Evolutionary conservation across 2,329 filamentous ascomycete genomes (phyloP).

Genomic region (Metarhizium guizhouense): DNA sequence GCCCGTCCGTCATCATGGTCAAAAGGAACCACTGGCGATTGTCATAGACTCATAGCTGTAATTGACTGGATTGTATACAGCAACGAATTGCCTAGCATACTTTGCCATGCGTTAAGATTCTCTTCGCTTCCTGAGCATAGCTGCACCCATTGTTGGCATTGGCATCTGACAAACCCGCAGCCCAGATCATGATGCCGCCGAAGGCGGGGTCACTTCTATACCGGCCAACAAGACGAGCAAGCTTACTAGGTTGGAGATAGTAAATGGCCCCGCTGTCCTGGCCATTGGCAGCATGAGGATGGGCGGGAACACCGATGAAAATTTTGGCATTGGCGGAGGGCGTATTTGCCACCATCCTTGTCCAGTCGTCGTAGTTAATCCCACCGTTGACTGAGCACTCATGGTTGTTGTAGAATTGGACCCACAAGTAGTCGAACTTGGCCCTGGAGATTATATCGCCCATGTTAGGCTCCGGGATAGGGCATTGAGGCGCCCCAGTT

Average conservation of each 20-base stretch:
- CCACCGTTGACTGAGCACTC: constrained; percentile 22
- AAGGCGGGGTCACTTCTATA: constrained; percentile 20
- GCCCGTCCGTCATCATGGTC: too few relatives aligned
- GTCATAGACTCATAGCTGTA: too few relatives aligned
- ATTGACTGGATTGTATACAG: too few relatives aligned
- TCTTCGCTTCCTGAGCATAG: constrained; percentile 27
- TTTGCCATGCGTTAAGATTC: constrained; percentile 18
- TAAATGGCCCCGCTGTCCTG: constrained; percentile 20
- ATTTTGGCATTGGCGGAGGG: constrained; percentile 17
- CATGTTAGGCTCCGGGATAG: constrained; percentile 25
- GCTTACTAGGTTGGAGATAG: constrained; percentile 22
- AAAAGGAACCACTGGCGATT: too few relatives aligned
- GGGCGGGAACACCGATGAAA: constrained; percentile 21
- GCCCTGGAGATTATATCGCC: constrained; percentile 26
- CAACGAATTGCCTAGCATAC: too few relatives aligned
- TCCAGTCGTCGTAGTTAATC: constrained; percentile 17
- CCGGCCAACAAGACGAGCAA: constrained; percentile 20
- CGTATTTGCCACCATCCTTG: constrained; percentile 13
- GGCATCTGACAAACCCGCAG: constrained; percentile 30
- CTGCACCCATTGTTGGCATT: constrained; percentile 25
- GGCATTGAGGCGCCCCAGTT: constrained; percentile 35
- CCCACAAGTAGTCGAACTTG: constrained; percentile 26
- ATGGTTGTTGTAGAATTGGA: constrained; percentile 42
- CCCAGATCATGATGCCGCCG: constrained; percentile 32
- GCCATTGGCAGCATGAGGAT: constrained; percentile 25